Base-by-base conservation (phyloP, 495 filamentous ascomycete species). In the Annulohypoxylon maeteangense region DNA sequence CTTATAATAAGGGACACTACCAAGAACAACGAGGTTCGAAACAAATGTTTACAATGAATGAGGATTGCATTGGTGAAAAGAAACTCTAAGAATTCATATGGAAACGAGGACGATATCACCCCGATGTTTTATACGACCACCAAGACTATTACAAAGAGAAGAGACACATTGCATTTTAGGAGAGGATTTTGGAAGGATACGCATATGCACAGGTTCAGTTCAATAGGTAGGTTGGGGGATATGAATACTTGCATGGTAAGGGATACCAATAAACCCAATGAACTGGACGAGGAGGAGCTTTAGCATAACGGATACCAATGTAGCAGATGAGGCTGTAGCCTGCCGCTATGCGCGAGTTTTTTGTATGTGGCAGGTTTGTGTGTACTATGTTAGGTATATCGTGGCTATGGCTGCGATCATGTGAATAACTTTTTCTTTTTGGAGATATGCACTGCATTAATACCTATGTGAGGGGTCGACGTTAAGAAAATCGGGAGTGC, bases 221-320 rank as follows among this genome's bases (percentile, higher is more conserved):
- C n/a, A 3, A 4, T 4, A 27, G 25, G 4, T 7, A 0, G 27
- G n/a, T n/a, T n/a, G 27, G 29, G 51, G 51, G 27, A 3, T 51
- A n/a, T 23, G 31, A 7, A 2, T 4, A 20, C 20, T 16, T 55
- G 29, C 51, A 55, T 55, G 16, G 50, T 12, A 32, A 34, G 7
- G 31, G 31, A 18, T 22, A 12, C 23, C 10, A 3, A 25, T 29
- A 23, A 51, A 51, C 11, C n/a, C n/a, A n/a, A n/a, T n/a, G 47
- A 7, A 44, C 16, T 18, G 40, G 40, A 44, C 40, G 40, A 23
- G 8, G 11, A 23, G 23, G 12, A 25, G 1, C 23, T n/a, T 8
- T 51, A 51, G 47, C 47, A 51, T 51, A 51, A 14, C 22, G 47
- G 23, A 51, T 51, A 51, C 29, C 11, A 51, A 51, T 11, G 47